Conservation (phyloP, 768 basidiomycete genomes). For the Leccinum pellstonianum region DNA sequence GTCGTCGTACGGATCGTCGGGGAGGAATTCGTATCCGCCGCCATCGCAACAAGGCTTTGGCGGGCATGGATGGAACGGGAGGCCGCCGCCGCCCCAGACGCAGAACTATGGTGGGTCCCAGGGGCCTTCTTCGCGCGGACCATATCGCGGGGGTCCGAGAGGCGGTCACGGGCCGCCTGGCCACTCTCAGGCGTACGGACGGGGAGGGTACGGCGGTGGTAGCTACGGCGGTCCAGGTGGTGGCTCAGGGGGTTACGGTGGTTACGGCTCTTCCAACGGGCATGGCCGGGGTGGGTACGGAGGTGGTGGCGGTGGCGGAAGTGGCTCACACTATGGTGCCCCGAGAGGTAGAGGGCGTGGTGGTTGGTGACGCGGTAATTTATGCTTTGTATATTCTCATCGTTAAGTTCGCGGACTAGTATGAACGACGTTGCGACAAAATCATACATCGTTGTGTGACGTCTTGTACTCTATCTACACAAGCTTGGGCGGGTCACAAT, state of each 20-base stretch:
- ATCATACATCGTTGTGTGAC: no score
- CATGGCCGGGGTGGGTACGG: slow-evolving; percentile 42
- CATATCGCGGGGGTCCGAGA: slow-evolving; percentile 27
- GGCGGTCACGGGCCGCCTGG: slow-evolving; percentile 26
- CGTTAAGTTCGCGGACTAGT: slow-evolving; percentile 9
- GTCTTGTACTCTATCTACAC: no score
- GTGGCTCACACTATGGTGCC: slow-evolving; percentile 30
- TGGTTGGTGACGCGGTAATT: slow-evolving; percentile 38
- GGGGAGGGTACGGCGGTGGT: slow-evolving; percentile 24
- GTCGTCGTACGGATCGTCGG: slow-evolving; percentile 20
- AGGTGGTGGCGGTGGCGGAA: slow-evolving; percentile 33
- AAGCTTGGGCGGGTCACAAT: no score
- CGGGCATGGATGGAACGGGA: slow-evolving; percentile 32
- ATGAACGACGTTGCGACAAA: neutral
- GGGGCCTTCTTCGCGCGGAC: slow-evolving; percentile 22
- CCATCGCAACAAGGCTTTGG: slow-evolving; percentile 30
- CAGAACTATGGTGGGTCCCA: slow-evolving; percentile 35
- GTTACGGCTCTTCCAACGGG: slow-evolving; percentile 29
- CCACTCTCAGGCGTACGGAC: slow-evolving; percentile 24
- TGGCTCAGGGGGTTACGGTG: slow-evolving; percentile 31
- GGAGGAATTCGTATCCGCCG: slow-evolving; percentile 21
- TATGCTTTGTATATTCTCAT: slow-evolving; percentile 23
- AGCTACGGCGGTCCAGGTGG: neutral
- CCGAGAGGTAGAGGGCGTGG: slow-evolving; percentile 52
- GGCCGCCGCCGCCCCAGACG: slow-evolving; percentile 29